Evolutionary conservation across 345 rosid genomes (phyloP), one percentile per base, ranked within the genome.

Genomic region (Bruguiera parviflora): DNA sequence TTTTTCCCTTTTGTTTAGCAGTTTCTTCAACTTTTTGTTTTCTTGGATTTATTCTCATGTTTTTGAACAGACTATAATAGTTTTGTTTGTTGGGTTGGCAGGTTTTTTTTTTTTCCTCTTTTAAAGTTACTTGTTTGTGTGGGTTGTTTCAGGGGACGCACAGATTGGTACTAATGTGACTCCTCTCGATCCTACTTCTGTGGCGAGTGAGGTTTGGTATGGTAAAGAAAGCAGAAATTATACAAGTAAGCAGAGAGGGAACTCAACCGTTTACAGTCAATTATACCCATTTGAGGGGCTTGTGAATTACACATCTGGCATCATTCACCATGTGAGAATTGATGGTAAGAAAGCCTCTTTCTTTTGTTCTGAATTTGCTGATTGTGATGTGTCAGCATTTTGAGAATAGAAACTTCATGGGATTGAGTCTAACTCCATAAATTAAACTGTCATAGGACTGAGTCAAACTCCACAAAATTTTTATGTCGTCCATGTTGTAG

Each of bases 241-340:
- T 68, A 28, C 66, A 0, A 66, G 49, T n/a, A 80, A 73, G 59
- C 64, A 9, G 53, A 78, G 43, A 21, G 91, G 97, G 53, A 71
- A 79, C 64, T 85, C 96, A 5, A 70, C 81, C 27, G 87, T 87
- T 73, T 93, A 93, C 28, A 87, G 84, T 72, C 97, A 93, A 33
- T 78, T 91, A 60, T 93, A 89, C 72, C 91, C 97, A 0, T 93
- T 89, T 63, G 76, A 87, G 72, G 98, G 94, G 20, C 92, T 91
- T 32, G 58, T 75, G 64, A 93, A 93, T 73, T 91, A 91, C 76
- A 91, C 96, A 2, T 91, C 97, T 39, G 89, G 88, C 66, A 86
- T 89, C 83, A 89, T 89, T 73, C 96, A 93, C 78, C 97, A 88
- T 79, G 97, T 87, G 16, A 83, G 78, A 72, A 83, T 91, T 32